Evolutionary conservation across 345 rosid species (phyloP), one percentile per base, ranked within the genome.

Genomic region (Aurinia saxatilis): DNA sequence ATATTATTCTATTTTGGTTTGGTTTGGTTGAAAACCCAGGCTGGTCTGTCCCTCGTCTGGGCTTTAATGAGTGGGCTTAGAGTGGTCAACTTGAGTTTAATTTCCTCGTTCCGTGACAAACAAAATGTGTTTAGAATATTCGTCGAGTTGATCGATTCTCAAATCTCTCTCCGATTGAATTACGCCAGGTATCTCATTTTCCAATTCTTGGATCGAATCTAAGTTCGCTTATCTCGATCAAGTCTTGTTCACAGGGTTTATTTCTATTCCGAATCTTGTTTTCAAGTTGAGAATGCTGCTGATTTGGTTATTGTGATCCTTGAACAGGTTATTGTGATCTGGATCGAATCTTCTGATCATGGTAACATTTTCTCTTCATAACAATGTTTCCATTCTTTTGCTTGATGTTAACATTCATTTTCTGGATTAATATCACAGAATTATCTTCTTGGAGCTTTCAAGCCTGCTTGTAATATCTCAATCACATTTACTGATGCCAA

Each of bases 361-460:
- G 82, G 79, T 78, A 39, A 50, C 2, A 21, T 2, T 39, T 59
- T 30, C 52, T 54, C 21, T 0, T 21, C 4, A n/a, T n/a, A n/a
- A n/a, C n/a, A n/a, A 13, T 2, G 5, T 30, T 16, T 35, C 38
- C 27, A 5, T 27, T 11, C 0, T 61, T 61, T 40, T 25, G 17
- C 10, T 44, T 47, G 1, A 59, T 41, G 38, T 8, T 55, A 3
- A n/a, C 36, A 51, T 11, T 8, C 44, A 40, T 15, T 18, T 42
- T 11, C 15, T 29, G 17, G 52, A 1, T 13, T 25, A 7, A 45
- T 52, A 46, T 59, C 50, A 18, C 75, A 93, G 97, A 93, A 93
- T 76, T 93, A 82, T 79, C 78, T 90, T 36, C 77, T 90, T 55
- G 97, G 96, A 81, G 99, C 99, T 68, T 93, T 93, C 73, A 93